phyloP scores from a whole-genome alignment of 768 basidiomycete genomes.

The Suillus subaureus region DNA sequence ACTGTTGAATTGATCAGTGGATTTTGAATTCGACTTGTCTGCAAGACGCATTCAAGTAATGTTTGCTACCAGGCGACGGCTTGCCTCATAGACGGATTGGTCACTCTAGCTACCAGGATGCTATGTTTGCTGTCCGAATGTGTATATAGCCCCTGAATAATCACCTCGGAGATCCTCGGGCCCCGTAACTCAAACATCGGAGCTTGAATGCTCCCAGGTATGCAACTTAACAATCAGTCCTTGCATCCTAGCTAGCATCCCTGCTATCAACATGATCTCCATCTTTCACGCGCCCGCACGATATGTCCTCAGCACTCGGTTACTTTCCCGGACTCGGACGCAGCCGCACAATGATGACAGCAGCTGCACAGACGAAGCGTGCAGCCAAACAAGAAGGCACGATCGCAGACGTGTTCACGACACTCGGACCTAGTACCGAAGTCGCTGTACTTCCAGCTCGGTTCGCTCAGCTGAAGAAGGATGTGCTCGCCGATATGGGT shows the following conservation, averaged over 20 bases:
- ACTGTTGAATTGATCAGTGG: too few species aligned
- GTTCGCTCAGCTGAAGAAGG: conserved; percentile 62
- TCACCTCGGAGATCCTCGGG: not conserved
- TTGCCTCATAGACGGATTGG: too few species aligned
- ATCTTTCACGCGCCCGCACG: not conserved
- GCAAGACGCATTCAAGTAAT: too few species aligned
- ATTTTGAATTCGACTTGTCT: too few species aligned
- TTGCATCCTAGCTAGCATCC: not conserved
- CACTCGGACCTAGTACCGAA: conserved; percentile 38
- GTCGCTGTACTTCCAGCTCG: conserved; percentile 51
- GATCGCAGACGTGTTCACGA: conserved; percentile 50
- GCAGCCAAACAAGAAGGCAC: conserved; percentile 34
- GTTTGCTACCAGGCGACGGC: too few species aligned
- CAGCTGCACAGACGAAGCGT: conserved; percentile 1
- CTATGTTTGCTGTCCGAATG: too few species aligned
- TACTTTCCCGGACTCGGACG: not conserved
- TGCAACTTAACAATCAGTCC: not conserved
- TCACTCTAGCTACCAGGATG: too few species aligned
- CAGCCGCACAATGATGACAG: not conserved
- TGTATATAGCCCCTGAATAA: not conserved
- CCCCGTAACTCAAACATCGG: not conserved
- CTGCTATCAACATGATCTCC: not conserved
- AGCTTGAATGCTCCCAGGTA: not conserved
- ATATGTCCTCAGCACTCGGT: not conserved
- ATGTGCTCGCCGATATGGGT: conserved; percentile 44